A percentile compares a stretch with the other conserved stretches of the same genome.
Conservation (phyloP, 805 yeast species). For the Saccharomycopsis vini region DNA sequence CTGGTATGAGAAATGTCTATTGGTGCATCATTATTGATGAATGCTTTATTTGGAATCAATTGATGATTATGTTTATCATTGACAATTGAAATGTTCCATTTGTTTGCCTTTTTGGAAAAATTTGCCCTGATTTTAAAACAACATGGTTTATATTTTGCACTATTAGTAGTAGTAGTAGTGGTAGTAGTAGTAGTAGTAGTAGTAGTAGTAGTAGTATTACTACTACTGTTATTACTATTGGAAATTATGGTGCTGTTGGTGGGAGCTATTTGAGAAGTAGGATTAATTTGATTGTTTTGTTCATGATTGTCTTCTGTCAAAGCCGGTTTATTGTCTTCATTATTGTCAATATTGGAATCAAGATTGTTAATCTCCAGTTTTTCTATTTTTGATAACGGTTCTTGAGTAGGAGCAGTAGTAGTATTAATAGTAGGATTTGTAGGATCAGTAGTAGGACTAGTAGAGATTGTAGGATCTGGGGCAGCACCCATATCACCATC, state of each 20-base stretch:
- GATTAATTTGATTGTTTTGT: no score
- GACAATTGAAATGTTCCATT: slow-evolving; percentile 19
- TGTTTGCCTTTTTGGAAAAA: slow-evolving; percentile 15
- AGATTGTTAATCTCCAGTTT: not conserved
- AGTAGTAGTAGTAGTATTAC: not conserved
- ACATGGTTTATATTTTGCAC: slow-evolving; percentile 4
- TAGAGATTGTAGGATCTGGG: no score
- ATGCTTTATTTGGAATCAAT: slow-evolving; percentile 5
- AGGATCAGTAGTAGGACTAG: no score
- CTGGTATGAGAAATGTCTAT: slow-evolving; percentile 9
- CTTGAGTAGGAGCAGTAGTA: not conserved
- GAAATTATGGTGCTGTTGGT: not conserved
- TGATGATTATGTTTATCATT: slow-evolving; percentile 18
- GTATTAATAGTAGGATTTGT: not conserved
- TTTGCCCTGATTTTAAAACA: slow-evolving; percentile 19
- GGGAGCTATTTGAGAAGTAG: not conserved
- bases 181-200: not conserved
- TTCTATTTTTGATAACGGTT: not conserved
- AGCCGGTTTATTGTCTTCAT: no score
- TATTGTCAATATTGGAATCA: not conserved
- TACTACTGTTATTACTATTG: not conserved
- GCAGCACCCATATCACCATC: not conserved
- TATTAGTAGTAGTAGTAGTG: not conserved
- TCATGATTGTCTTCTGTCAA: not conserved
- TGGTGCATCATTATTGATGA: slow-evolving; percentile 1